Conservation (phyloP, 73 alveolate genomes). For the Tetrahymena elliotti region DNA sequence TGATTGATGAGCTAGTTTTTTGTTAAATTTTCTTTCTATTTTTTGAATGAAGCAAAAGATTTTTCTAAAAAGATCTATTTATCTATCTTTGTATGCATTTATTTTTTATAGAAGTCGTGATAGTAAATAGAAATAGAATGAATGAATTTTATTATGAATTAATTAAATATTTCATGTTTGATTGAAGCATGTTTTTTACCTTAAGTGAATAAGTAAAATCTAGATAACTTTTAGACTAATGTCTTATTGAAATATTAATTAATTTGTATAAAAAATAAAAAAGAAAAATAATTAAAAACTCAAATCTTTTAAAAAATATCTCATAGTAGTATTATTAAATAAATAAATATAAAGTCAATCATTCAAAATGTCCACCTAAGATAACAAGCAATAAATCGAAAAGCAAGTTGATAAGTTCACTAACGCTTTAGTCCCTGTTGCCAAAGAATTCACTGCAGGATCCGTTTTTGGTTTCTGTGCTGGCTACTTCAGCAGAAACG, state of each 20-base stretch:
- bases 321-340: neutral
- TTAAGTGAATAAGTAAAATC: neutral
- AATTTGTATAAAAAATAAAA: too few species aligned
- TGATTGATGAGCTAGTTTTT: neutral
- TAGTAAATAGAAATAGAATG: neutral
- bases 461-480: neutral
- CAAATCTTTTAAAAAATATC: neutral
- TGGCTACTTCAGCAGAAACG: conserved; percentile 1
- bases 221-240: neutral
- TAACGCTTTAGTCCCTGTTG: neutral
- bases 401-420: neutral
- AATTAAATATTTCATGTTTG: too few species aligned
- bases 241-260: neutral
- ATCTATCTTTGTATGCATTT: too few species aligned
- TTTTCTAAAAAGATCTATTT: neutral
- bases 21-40: neutral
- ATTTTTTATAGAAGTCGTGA: neutral
- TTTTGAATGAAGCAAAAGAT: neutral
- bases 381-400: neutral
- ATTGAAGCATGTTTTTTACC: too few species aligned
- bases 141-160: neutral
- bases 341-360: neutral
- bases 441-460: neutral
- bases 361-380: neutral
- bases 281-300: neutral